Evolutionary conservation across 805 yeast genomes (phyloP).

Genomic region (Candida railenensis): DNA sequence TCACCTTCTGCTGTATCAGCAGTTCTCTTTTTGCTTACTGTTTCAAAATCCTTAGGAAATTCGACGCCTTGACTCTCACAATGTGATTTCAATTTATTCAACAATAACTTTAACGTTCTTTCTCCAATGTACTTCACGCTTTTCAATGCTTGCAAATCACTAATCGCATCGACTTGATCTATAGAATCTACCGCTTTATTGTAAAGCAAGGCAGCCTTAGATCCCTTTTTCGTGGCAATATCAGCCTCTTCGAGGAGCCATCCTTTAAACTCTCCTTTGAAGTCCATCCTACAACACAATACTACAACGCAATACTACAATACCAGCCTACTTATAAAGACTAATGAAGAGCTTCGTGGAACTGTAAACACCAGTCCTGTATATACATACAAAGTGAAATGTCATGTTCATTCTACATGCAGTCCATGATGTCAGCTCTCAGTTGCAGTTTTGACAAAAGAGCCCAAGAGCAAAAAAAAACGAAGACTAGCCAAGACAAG

Average conservation of each 20-base stretch:
- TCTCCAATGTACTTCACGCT: constrained; percentile 72
- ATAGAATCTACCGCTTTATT: constrained; percentile 57
- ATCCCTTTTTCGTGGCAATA: constrained; percentile 46
- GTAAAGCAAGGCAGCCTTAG: constrained; percentile 53
- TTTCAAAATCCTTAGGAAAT: constrained; percentile 40
- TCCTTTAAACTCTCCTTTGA: constrained; percentile 49
- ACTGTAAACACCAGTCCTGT: constrained; percentile 1
- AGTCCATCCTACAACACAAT: constrained; percentile 22
- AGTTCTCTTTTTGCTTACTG: constrained; percentile 8
- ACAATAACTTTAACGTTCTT: constrained; percentile 55
- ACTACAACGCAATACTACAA: too few species aligned
- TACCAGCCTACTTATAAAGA: too few species aligned
- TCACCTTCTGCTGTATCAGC: not conserved
- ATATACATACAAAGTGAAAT: not conserved
- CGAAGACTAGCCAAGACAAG: not conserved
- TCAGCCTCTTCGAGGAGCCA: constrained; percentile 60
- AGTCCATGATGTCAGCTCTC: not conserved
- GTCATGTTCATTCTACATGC: not conserved
- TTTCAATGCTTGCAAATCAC: constrained; percentile 56
- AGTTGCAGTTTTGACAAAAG: too few species aligned
- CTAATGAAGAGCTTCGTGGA: too few species aligned
- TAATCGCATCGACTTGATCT: constrained; percentile 42
- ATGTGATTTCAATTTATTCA: constrained; percentile 45
- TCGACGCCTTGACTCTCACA: constrained; percentile 54
- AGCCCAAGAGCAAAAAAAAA: too few species aligned